These are phyloP conservation scores for Globisporangium canariense DNA, from an alignment of 352 stramenopile species.

Conservation along the genomic window DNA sequence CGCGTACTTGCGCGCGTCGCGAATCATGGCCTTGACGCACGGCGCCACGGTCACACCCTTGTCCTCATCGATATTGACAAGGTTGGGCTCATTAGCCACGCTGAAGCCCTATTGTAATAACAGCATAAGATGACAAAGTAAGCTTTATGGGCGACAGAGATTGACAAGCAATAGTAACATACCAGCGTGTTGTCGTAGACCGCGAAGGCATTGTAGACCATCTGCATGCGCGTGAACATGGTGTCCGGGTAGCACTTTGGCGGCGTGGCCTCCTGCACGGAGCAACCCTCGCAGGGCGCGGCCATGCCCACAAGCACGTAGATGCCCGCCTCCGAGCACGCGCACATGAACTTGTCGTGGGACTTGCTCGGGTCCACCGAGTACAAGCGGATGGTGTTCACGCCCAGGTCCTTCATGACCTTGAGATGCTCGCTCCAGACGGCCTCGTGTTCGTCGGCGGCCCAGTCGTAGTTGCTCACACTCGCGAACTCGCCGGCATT, in stretches of 20 bases:
- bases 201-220: conserved; percentile 55
- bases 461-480: conserved; percentile 58
- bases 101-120: conserved; percentile 27
- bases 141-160: not conserved
- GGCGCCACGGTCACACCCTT: conserved; percentile 25
- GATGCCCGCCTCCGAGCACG: conserved; percentile 42
- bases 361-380: conserved; percentile 52
- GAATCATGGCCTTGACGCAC: conserved; percentile 49
- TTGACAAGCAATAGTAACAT: not conserved
- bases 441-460: conserved; percentile 47
- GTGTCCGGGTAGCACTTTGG: conserved; percentile 46
- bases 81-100: conserved; percentile 29
- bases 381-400: conserved; percentile 73
- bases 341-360: conserved; percentile 82
- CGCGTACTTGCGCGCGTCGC: conserved; percentile 42
- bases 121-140: not conserved
- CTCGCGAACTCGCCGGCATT: conserved; percentile 44
- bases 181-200: conserved; percentile 55
- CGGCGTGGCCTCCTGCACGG: conserved; percentile 27
- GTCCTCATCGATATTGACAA: conserved; percentile 3
- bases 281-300: conserved; percentile 35
- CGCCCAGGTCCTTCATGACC: conserved; percentile 48
- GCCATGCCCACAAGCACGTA: conserved; percentile 53
- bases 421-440: conserved; percentile 51
- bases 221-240: conserved; percentile 36